These are phyloP conservation scores for Fusarium tjaetaba DNA, from an alignment of 2,329 filamentous ascomycete species.

Conservation along the genomic window DNA sequence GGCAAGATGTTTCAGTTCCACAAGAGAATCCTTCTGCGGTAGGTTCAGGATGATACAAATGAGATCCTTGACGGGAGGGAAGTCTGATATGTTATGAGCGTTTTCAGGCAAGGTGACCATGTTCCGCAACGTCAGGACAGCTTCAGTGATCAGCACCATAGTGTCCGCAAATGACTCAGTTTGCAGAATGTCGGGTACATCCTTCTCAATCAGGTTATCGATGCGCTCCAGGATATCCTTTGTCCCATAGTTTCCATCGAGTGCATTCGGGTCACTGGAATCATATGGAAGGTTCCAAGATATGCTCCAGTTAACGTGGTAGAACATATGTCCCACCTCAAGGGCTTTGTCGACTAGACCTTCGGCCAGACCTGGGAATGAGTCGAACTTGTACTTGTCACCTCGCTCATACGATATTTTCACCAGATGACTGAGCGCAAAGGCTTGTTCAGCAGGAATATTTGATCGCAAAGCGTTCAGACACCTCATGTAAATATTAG, in stretches of 20 bases:
- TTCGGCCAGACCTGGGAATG: constrained; percentile 88
- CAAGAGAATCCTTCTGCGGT: constrained; percentile 74
- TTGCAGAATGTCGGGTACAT: constrained; percentile 75
- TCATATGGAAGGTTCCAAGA: constrained; percentile 70
- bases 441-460: constrained; percentile 85
- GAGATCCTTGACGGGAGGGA: constrained; percentile 80
- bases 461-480: constrained; percentile 84
- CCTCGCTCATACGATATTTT: constrained; percentile 95
- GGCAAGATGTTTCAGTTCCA: constrained; percentile 89
- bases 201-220: constrained; percentile 65
- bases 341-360: constrained; percentile 86
- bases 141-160: constrained; percentile 83
- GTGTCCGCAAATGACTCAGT: constrained; percentile 75
- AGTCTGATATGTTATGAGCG: constrained; percentile 79
- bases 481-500: constrained; percentile 91
- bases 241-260: constrained; percentile 62
- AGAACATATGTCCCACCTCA: constrained; percentile 81
- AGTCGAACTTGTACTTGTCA: constrained; percentile 95
- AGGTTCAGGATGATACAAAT: constrained; percentile 84
- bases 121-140: constrained; percentile 87
- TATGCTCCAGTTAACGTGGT: constrained; percentile 83
- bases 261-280: constrained; percentile 59
- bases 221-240: constrained; percentile 73
- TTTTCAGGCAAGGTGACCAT: constrained; percentile 97
- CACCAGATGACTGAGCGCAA: constrained; percentile 90